phyloP scores from a whole-genome alignment of 2,329 filamentous ascomycete species.

The Fusarium gaditjirri region DNA sequence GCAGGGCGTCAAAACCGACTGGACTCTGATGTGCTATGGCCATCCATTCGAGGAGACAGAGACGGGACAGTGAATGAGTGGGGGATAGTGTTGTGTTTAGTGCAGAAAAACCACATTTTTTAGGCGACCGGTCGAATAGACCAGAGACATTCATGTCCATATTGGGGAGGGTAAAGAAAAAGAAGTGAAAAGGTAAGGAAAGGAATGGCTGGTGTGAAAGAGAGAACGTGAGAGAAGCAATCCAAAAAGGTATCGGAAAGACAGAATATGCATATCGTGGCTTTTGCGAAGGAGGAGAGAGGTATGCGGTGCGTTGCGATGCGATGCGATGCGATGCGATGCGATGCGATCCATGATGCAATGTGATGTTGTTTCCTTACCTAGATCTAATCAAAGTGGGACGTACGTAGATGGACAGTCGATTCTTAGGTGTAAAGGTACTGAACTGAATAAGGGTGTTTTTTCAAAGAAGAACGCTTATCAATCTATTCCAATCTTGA shows the following conservation, averaged over 20 bases:
- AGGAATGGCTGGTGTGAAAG: background rate
- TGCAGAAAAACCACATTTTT: conserved; percentile 28
- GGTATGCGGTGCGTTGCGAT: background rate
- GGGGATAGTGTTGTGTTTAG: conserved; percentile 39
- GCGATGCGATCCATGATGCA: background rate
- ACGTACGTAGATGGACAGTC: background rate
- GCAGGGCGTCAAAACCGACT: conserved; percentile 31
- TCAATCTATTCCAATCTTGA: background rate
- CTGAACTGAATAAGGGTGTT: background rate
- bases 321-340: background rate
- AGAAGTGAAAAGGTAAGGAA: background rate
- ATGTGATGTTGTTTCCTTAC: conserved; percentile 17
- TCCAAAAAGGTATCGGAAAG: background rate
- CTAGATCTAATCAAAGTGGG: conserved; percentile 17
- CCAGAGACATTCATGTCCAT: conserved; percentile 1
- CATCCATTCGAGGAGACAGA: conserved; percentile 2
- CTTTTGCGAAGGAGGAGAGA: conserved; percentile 9
- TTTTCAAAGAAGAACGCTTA: background rate
- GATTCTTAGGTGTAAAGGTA: background rate
- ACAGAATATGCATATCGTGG: conserved; percentile 2
- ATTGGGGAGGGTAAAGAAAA: background rate
- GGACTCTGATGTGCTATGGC: conserved; percentile 12
- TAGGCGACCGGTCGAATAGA: conserved; percentile 8
- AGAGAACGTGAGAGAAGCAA: background rate
- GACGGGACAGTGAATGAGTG: conserved; percentile 21